Evolutionary conservation across 2,329 filamentous ascomycete genomes (phyloP).

Genomic region (Monascus ruber): DNA sequence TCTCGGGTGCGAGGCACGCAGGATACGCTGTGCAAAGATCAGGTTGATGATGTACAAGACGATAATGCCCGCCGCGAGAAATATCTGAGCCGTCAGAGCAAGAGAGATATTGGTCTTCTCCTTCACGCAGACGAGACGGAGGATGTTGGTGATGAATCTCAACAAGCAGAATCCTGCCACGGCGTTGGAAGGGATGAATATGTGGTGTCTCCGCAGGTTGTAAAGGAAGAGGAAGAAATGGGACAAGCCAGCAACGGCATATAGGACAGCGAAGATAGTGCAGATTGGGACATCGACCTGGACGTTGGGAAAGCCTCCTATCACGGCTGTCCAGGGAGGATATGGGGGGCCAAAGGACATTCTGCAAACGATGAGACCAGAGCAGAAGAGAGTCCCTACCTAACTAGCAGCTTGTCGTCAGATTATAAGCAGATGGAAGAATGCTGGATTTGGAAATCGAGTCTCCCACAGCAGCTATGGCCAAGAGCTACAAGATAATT

Average conservation of each 20-base stretch:
- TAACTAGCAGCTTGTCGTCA: too few relatives aligned
- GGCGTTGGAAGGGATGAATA: constrained; percentile 37
- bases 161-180: constrained; percentile 42
- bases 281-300: constrained; percentile 54
- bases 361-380: too few relatives aligned
- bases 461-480: too few relatives aligned
- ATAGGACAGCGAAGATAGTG: constrained; percentile 47
- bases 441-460: too few relatives aligned
- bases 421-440: too few relatives aligned
- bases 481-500: too few relatives aligned
- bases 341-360: constrained; percentile 9
- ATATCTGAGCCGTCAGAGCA: constrained; percentile 51
- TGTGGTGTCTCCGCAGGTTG: constrained; percentile 33
- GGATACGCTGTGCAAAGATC: constrained; percentile 61
- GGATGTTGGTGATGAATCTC: constrained; percentile 34
- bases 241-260: constrained; percentile 28
- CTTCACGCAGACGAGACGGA: constrained; percentile 47
- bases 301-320: constrained; percentile 42
- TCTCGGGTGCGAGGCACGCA: constrained; percentile 59
- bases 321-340: constrained; percentile 14
- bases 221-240: constrained; percentile 37
- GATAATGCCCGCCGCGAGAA: constrained; percentile 62
- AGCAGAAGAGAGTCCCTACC: too few relatives aligned
- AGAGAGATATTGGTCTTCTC: constrained; percentile 33
- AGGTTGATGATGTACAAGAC: constrained; percentile 69